phyloP scores from a whole-genome alignment of 805 yeast species.

The Scheffersomyces ergatensis region DNA sequence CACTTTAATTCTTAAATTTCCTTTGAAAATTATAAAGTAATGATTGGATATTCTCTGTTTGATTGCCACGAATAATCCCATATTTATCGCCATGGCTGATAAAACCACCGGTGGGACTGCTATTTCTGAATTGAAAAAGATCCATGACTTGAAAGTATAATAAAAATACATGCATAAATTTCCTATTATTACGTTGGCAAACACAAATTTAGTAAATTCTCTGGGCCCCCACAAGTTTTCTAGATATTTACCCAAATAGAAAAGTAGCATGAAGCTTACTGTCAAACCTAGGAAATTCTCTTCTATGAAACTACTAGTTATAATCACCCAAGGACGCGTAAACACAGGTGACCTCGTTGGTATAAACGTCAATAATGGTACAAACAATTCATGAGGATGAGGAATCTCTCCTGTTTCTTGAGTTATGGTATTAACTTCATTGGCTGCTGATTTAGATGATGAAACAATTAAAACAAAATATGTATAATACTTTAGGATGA shows the following conservation, averaged over 20 bases:
- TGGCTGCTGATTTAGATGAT: constrained; percentile 21
- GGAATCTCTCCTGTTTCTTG: constrained; percentile 38
- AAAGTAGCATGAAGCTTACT: constrained; percentile 34
- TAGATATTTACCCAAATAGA: constrained; percentile 60
- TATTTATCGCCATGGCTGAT: constrained; percentile 53
- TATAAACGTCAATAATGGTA: constrained; percentile 49
- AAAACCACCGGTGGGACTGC: constrained; percentile 44
- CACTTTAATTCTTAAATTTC: constrained; percentile 43
- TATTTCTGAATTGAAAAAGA: constrained; percentile 11
- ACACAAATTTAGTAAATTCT: constrained; percentile 49
- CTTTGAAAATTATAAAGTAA: constrained; percentile 47
- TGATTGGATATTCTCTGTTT: constrained; percentile 68
- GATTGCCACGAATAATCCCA: constrained; percentile 61
- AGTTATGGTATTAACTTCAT: constrained; percentile 20
- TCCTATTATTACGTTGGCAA: constrained; percentile 33
- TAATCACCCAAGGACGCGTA: constrained; percentile 48
- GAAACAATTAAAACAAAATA: constrained; percentile 33
- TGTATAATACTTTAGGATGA: constrained; percentile 34
- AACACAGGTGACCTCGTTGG: constrained; percentile 41
- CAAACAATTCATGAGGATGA: constrained; percentile 45
- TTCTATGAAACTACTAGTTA: constrained; percentile 48
- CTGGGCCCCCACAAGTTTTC: constrained; percentile 64
- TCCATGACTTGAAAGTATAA: constrained; percentile 13
- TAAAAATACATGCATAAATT: constrained; percentile 31
- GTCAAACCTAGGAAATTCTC: constrained; percentile 37